A percentile compares a stretch with the other conserved stretches of the same genome.
Evolutionary conservation across 176 grass and related monocot genomes (phyloP).

Genomic region (Hsuehochloa calcarea): DNA sequence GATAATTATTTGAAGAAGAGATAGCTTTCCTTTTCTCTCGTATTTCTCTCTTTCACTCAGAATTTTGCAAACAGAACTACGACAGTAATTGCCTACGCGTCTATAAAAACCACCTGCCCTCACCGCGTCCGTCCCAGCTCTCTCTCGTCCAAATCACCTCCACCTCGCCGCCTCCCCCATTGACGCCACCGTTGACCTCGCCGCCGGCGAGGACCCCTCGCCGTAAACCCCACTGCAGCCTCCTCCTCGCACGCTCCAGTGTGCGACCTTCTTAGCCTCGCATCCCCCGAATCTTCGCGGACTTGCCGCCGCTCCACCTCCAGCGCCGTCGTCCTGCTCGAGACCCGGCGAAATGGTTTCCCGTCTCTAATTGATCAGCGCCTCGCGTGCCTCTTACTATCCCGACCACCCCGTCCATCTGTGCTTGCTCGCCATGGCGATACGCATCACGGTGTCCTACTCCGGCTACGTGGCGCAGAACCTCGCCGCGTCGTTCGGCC

Average conservation of each 20-base stretch:
- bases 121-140: not conserved
- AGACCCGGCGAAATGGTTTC: not conserved
- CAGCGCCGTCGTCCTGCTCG: not conserved
- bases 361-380: not conserved
- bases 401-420: conserved; percentile 31
- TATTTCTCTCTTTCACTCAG: too few relatives aligned
- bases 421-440: conserved; percentile 73
- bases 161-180: conserved; percentile 24
- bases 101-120: conserved; percentile 27
- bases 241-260: not conserved
- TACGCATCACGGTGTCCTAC: conserved; percentile 79
- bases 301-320: not conserved
- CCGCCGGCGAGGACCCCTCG: conserved; percentile 38
- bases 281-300: not conserved
- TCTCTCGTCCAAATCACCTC: not conserved
- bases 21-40: too few relatives aligned
- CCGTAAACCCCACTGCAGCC: conserved; percentile 2
- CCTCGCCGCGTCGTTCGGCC: conserved; percentile 43
- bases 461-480: conserved; percentile 83
- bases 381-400: not conserved
- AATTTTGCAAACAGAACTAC: too few relatives aligned
- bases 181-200: conserved; percentile 46
- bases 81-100: conserved; percentile 24
- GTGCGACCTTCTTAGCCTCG: not conserved
- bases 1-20: too few relatives aligned